phyloP scores from a whole-genome alignment of 139 green algal genomes.

The Chlorella sp. region DNA sequence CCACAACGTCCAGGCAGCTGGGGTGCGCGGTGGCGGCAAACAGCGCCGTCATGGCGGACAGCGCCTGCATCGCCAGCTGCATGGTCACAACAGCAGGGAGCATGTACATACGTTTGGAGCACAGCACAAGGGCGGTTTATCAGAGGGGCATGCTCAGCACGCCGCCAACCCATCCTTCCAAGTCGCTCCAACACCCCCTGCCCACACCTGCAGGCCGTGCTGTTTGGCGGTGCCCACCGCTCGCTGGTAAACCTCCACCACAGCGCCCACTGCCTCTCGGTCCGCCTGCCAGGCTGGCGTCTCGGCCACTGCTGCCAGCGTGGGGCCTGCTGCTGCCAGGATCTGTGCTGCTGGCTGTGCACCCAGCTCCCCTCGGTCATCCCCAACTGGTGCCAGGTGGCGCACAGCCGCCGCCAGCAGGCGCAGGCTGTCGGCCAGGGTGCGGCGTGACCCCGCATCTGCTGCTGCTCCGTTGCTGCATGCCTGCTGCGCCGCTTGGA shows the following conservation, averaged over 20 bases:
- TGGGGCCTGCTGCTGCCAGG: constrained; percentile 52
- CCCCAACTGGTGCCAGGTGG: constrained; percentile 13
- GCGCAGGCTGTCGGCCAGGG: constrained; percentile 55
- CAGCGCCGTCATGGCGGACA: constrained; percentile 44
- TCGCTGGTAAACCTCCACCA: constrained; percentile 66
- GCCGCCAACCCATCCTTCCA: too few species aligned
- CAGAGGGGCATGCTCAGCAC: too few species aligned
- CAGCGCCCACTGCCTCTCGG: constrained; percentile 47
- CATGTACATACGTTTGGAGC: too few species aligned
- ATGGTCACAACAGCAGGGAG: neutral
- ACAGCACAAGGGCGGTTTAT: too few species aligned
- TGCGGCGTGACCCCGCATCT: neutral
- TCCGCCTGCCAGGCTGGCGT: constrained; percentile 49
- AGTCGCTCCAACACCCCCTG: neutral
- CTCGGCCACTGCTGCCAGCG: constrained; percentile 50
- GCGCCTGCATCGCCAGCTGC: constrained; percentile 60
- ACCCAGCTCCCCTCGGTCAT: constrained; percentile 40
- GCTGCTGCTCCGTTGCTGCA: neutral
- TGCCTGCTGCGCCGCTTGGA: neutral
- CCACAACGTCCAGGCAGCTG: constrained; percentile 56
- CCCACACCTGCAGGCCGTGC: constrained; percentile 28
- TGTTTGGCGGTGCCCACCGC: constrained; percentile 34
- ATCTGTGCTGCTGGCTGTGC: constrained; percentile 27
- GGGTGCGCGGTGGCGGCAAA: constrained; percentile 48
- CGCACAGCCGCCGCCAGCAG: constrained; percentile 61